Evolutionary conservation across 768 basidiomycete species (phyloP), one percentile per base, ranked within the genome.

Genomic region (Mycena rebaudengoi): DNA sequence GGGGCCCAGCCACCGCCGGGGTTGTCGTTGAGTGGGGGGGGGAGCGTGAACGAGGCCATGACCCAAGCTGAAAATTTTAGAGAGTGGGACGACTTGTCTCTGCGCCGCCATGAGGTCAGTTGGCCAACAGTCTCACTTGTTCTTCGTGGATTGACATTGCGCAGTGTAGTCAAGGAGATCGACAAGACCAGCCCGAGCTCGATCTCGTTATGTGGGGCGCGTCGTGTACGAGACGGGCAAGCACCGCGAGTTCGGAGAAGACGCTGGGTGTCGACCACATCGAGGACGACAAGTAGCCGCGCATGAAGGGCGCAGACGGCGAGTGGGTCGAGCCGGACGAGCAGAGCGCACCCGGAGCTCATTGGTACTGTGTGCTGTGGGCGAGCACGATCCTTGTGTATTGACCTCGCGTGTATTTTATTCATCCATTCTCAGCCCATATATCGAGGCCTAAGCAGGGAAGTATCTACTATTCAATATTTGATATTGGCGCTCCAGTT

Each of bases 1-100:
- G 95, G 94, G 1, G 95, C 95, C 96, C 96, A 98, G 56, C 94
- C 92, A 32, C 94, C 95, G 70, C 96, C 95, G 37, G 91, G 90
- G 78, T 94, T 96, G 76, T 97, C 95, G 78, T 93, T 86, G 66
- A 98, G 95, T 1, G 86, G 85, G 40, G n/a, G n/a, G n/a, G 96
- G 96, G 35, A 98, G 84, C 52, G 88, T 85, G 79, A 98, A 98
- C 35, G 92, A 94, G 62, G 89, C 80, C 90, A 91, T 94, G n/a
- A n/a, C n/a, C n/a, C n/a, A n/a, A n/a, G 62, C 51, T 72, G 49
- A 56, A 64, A 16, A 49, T 43, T n/a, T 18, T 25, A 35, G 29
- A 49, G 58, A 67, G 48, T 32, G 49, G 16, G 6, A 4, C 26
- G 39, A 26, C 21, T 45, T 6, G 48, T 25, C 18, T 33, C 16